Conservation (phyloP, 352 stramenopile genomes). For the Phytophthora hibernalis region DNA sequence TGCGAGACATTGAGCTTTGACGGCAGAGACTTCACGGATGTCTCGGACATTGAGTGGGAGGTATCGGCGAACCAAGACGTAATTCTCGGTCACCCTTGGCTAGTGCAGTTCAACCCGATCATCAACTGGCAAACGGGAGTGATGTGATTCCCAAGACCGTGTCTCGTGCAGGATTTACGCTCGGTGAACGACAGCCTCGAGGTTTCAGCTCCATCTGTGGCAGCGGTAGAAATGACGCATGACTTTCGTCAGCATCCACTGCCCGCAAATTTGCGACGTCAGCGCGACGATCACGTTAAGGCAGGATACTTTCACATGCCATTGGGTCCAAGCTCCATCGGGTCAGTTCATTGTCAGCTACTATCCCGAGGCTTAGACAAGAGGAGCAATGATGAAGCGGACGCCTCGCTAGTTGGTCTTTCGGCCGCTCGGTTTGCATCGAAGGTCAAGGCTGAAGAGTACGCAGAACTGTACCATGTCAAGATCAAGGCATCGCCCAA, state of each 20-base stretch:
- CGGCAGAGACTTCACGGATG: background rate
- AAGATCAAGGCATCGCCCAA: slow-evolving; percentile 6
- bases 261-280: background rate
- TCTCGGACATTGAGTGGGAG: slow-evolving; percentile 5
- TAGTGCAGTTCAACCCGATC: slow-evolving; percentile 6
- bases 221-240: background rate
- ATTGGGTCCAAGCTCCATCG: slow-evolving; percentile 9
- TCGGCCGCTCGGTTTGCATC: slow-evolving; percentile 1
- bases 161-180: background rate
- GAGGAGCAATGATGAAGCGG: background rate
- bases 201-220: background rate
- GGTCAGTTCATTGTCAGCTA: background rate
- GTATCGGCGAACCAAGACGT: slow-evolving; percentile 2
- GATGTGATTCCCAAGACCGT: background rate
- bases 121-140: slow-evolving; percentile 5
- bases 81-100: slow-evolving; percentile 1
- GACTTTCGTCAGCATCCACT: background rate
- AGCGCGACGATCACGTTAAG: slow-evolving; percentile 4
- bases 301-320: slow-evolving; percentile 6
- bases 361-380: background rate
- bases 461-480: slow-evolving; percentile 8
- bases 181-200: background rate
- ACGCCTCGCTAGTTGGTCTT: background rate
- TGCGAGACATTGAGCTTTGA: slow-evolving; percentile 1
- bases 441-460: slow-evolving; percentile 6